Evolutionary conservation across 495 filamentous ascomycete species (phyloP), one percentile per base, ranked within the genome.

Genomic region (Articulospora tetracladia): DNA sequence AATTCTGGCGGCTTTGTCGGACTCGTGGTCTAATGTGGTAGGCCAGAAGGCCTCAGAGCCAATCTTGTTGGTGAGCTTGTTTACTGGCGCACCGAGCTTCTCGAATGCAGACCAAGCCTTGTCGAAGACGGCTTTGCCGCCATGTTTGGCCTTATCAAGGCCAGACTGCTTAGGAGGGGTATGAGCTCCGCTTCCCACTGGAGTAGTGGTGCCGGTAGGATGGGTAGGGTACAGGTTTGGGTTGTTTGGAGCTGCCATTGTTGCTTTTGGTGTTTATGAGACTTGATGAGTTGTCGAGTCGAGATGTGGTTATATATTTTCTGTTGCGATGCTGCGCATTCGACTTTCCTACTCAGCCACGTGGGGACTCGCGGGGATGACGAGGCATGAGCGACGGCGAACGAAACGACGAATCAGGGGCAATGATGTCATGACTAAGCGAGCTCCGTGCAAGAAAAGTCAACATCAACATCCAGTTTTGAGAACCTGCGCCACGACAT

Each of bases 31-130:
- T 57, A 93, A 76, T 6, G 76, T 83, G 56, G 85, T 88, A 15
- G 90, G 90, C 88, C 89, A 92, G 71, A 92, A 91, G 7, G 88
- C 86, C 66, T 94, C 90, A 34, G 82, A 81, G 47, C 89, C 89
- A 17, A 93, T 74, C 56, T 82, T 84, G 72, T 92, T 89, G 10
- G 84, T 87, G 2, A 91, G 69, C 47, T 80, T 85, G 67, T 92
- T 92, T 57, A 92, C 84, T 25, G 90, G 89, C 26, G 76, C 80
- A 17, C 85, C 83, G 25, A 80, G 70, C 61, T 77, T 80, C 64
- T 81, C 78, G 46, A 72, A 70, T 34, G 62, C 69, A 20, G 68
- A 66, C 66, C 72, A 81, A 8, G 72, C 58, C 59, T 76, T 77
- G 65, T 78, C 77, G 64, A 79, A 76, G 51, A 71, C 72, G 8